phyloP scores from a whole-genome alignment of 352 stramenopile genomes.

The Halophytophthora batemanensis region DNA sequence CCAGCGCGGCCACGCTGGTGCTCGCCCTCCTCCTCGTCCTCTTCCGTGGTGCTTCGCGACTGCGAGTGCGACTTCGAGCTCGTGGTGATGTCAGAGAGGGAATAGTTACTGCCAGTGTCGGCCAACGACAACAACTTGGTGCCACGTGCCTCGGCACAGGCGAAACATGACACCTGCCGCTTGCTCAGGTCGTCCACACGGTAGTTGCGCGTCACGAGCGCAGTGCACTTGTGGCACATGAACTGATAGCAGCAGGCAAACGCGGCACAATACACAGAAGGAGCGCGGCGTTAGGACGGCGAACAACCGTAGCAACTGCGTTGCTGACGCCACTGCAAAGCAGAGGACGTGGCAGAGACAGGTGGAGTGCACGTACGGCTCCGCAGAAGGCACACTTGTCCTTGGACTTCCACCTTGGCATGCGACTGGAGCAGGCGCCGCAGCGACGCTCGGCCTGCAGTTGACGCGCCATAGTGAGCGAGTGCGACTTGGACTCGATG shows the following conservation, averaged over 20 bases:
- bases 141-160: constrained; percentile 49
- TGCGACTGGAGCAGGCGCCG: constrained; percentile 51
- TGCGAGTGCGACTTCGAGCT: constrained; percentile 1
- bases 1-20: constrained; percentile 16
- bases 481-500: constrained; percentile 28
- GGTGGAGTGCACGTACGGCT: constrained; percentile 40
- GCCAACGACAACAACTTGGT: constrained; percentile 14
- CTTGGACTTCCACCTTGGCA: constrained; percentile 58
- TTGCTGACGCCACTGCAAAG: no score
- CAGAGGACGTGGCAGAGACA: no score
- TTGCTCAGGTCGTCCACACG: constrained; percentile 34
- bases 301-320: no score
- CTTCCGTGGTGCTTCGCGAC: constrained; percentile 8
- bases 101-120: constrained; percentile 3
- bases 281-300: no score
- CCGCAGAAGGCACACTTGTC: constrained; percentile 57
- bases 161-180: constrained; percentile 48
- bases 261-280: neutral
- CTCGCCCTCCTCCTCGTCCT: constrained; percentile 7
- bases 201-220: constrained; percentile 63
- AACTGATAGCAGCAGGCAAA: constrained; percentile 32
- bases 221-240: constrained; percentile 64
- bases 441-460: constrained; percentile 58
- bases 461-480: constrained; percentile 37
- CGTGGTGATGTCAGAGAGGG: constrained; percentile 7